A percentile compares a stretch with the other conserved stretches of the same genome.
Conservation (phyloP, 2,329 filamentous ascomycete genomes). For the Aspergillus tanneri region DNA sequence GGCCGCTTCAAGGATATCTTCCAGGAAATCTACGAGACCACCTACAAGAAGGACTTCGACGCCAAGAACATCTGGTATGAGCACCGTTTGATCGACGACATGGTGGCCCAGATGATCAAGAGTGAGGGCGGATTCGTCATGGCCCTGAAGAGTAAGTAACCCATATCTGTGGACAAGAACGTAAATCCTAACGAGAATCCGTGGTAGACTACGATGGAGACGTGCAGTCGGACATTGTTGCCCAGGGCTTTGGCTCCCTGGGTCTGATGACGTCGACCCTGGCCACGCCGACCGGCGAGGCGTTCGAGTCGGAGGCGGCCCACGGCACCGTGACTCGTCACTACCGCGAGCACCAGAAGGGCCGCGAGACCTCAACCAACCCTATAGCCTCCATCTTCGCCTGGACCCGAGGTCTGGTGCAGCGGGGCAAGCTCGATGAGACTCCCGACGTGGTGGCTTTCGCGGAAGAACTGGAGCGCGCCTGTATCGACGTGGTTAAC, state of each 20-base stretch:
- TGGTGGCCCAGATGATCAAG: constrained; percentile 99
- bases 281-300: constrained; percentile 93
- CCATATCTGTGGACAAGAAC: not conserved
- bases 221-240: constrained; percentile 97
- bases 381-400: constrained; percentile 98
- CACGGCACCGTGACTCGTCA: constrained; percentile 98
- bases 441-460: constrained; percentile 92
- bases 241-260: constrained; percentile 95
- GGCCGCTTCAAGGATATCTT: constrained; percentile 99
- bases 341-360: constrained; percentile 99
- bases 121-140: constrained; percentile 94
- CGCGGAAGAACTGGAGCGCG: constrained; percentile 86
- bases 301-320: constrained; percentile 95
- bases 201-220: constrained; percentile 96
- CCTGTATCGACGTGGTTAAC: constrained; percentile 92
- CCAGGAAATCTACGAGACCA: constrained; percentile 87
- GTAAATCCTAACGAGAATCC: constrained; percentile 13
- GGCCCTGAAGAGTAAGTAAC: constrained; percentile 84
- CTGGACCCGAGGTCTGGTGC: constrained; percentile 91
- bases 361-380: constrained; percentile 95
- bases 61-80: constrained; percentile 97
- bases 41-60: constrained; percentile 87
- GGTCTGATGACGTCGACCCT: constrained; percentile 98
- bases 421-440: constrained; percentile 87
- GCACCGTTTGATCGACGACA: constrained; percentile 98